A percentile compares a stretch with the other conserved stretches of the same genome.
These are phyloP conservation scores for Populus davidiana DNA, from an alignment of 345 rosid species.

Conservation along the genomic window DNA sequence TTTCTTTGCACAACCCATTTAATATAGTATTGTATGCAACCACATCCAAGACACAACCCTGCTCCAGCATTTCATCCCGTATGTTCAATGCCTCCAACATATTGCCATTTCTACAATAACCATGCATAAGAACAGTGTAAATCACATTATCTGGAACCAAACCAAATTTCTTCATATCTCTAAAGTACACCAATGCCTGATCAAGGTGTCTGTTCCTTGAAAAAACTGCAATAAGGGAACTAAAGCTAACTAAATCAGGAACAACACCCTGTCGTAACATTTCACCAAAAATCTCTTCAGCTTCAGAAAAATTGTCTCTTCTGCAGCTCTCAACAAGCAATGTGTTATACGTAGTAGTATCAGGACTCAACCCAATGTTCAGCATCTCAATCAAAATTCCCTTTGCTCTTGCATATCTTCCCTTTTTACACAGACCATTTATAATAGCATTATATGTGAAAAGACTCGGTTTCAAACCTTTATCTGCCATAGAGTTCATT, in stretches of 20 bases:
- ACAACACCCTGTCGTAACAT: constrained; percentile 43
- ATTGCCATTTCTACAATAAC: constrained; percentile 58
- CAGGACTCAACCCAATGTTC: constrained; percentile 52
- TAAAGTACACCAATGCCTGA: constrained; percentile 50
- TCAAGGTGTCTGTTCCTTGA: constrained; percentile 49
- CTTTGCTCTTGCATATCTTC: constrained; percentile 53
- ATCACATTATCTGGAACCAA: constrained; percentile 62
- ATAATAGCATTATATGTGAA: constrained; percentile 64
- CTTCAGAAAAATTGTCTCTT: constrained; percentile 47
- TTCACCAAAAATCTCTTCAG: constrained; percentile 49
- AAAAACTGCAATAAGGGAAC: constrained; percentile 49
- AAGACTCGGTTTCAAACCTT: constrained; percentile 63
- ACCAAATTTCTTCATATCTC: constrained; percentile 48
- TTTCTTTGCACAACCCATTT: constrained; percentile 68
- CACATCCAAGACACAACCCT: constrained; percentile 70
- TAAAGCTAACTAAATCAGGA: constrained; percentile 73
- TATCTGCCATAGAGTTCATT: constrained; percentile 50
- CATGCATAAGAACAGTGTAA: constrained; percentile 73
- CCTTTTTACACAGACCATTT: constrained; percentile 59
- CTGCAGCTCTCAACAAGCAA: constrained; percentile 66
- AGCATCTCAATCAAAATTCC: constrained; percentile 59
- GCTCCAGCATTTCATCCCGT: constrained; percentile 64
- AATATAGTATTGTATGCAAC: constrained; percentile 69
- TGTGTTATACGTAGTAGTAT: constrained; percentile 61
- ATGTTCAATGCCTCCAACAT: constrained; percentile 55